Evolutionary conservation across 2,329 filamentous ascomycete genomes (phyloP).

Genomic region (Aspergillus pseudoviridinutans): DNA sequence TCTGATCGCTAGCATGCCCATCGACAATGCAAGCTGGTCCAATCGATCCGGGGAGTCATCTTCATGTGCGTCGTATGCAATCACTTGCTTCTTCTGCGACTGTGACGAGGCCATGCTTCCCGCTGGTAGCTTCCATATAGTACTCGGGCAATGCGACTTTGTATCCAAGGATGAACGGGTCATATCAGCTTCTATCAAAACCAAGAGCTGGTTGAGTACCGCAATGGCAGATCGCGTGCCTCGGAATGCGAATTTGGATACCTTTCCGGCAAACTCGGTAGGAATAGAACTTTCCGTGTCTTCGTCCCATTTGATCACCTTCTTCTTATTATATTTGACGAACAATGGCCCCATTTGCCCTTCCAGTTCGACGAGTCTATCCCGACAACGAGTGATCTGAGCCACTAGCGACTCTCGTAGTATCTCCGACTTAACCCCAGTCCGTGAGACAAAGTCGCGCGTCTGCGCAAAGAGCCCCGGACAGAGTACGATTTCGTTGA

Average conservation of each 20-base stretch:
- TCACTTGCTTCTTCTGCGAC: not conserved
- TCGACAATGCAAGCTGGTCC: slow-evolving; percentile 11
- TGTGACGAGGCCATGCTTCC: not conserved
- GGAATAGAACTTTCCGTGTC: slow-evolving; percentile 8
- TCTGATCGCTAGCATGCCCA: slow-evolving; percentile 12
- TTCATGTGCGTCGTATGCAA: not conserved
- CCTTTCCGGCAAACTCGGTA: not conserved
- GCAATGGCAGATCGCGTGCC: slow-evolving; percentile 14
- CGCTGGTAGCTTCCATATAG: not conserved
- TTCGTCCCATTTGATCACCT: not conserved
- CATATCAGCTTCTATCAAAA: slow-evolving; percentile 10
- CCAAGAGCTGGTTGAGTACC: slow-evolving; percentile 15
- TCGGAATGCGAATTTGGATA: slow-evolving; percentile 6
- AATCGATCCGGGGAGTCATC: slow-evolving; percentile 7
- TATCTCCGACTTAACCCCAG: not conserved
- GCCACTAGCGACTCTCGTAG: slow-evolving; percentile 2
- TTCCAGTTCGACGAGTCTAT: slow-evolving; percentile 7
- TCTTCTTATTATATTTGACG: not conserved
- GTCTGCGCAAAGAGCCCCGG: slow-evolving; percentile 15
- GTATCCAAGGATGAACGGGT: not conserved
- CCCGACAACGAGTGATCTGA: slow-evolving; percentile 10
- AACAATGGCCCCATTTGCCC: slow-evolving; percentile 3
- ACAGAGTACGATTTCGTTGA: slow-evolving; percentile 17
- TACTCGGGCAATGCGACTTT: not conserved
- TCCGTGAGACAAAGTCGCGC: slow-evolving; percentile 6